Percentiles rank a stretch among this genome's conserved stretches.
phyloP scores from a whole-genome alignment of 2,329 filamentous ascomycete species.

The Fusarium hostae region DNA sequence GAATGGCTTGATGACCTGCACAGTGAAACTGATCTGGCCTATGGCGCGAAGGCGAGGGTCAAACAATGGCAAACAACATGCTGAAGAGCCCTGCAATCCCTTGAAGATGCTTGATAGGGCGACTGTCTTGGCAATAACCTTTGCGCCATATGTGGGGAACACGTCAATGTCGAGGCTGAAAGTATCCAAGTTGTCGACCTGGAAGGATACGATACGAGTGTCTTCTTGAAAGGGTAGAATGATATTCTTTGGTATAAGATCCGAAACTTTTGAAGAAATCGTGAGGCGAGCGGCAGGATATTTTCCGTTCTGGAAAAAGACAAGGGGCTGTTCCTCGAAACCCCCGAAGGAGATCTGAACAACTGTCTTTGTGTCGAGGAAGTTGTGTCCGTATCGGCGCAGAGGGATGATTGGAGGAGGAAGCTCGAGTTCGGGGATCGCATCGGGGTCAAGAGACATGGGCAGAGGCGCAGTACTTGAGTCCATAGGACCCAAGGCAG shows the following conservation, averaged over 20 bases:
- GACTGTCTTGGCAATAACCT: slow-evolving; percentile 95
- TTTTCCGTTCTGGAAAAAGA: slow-evolving; percentile 98
- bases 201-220: slow-evolving; percentile 91
- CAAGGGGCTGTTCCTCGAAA: slow-evolving; percentile 77
- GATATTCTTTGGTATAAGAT: slow-evolving; percentile 95
- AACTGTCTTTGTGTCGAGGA: slow-evolving; percentile 96
- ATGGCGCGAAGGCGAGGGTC: slow-evolving; percentile 92
- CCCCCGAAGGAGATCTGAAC: slow-evolving; percentile 92
- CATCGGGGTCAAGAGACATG: slow-evolving; percentile 81
- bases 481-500: slow-evolving; percentile 56
- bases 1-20: slow-evolving; percentile 97
- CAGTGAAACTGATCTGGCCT: slow-evolving; percentile 92
- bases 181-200: slow-evolving; percentile 90
- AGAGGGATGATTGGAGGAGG: slow-evolving; percentile 96
- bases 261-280: slow-evolving; percentile 95
- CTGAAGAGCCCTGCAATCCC: slow-evolving; percentile 76
- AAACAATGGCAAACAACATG: slow-evolving; percentile 88
- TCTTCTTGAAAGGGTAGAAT: slow-evolving; percentile 97
- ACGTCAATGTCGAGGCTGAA: slow-evolving; percentile 98
- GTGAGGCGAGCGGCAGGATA: slow-evolving; percentile 95
- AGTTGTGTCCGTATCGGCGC: slow-evolving; percentile 96
- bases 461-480: slow-evolving; percentile 64
- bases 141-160: slow-evolving; percentile 96
- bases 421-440: slow-evolving; percentile 89
- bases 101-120: slow-evolving; percentile 89